These are phyloP conservation scores for Cupressus sempervirens DNA, from an alignment of 75 land plant species.

Conservation along the genomic window DNA sequence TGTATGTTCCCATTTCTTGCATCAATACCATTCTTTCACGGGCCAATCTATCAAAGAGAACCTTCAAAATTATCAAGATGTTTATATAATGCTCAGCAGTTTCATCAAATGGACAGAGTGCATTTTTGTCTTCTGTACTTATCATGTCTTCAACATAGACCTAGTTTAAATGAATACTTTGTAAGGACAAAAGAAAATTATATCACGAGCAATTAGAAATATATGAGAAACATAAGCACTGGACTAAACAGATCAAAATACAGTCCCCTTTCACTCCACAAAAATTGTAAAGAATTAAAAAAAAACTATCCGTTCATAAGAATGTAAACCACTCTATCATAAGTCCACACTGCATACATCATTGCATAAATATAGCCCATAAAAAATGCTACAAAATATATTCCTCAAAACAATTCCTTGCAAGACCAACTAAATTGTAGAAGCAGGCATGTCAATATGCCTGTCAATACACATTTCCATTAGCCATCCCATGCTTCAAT, in stretches of 20 bases:
- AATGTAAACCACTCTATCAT: neutral
- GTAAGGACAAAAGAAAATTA: neutral
- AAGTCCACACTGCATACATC: neutral
- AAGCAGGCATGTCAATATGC: neutral
- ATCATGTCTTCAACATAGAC: neutral
- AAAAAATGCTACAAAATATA: neutral
- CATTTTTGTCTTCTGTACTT: neutral
- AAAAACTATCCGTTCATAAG: neutral
- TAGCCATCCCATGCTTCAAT: neutral
- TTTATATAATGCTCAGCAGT: neutral
- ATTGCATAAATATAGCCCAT: neutral
- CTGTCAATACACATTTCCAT: neutral
- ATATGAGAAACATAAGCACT: neutral
- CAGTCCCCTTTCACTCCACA: neutral
- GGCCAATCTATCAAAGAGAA: neutral
- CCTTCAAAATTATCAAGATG: neutral
- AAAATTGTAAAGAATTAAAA: neutral
- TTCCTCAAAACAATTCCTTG: neutral
- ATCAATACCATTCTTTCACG: neutral
- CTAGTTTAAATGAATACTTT: neutral
- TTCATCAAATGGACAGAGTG: neutral
- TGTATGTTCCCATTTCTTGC: neutral
- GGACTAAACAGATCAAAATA: neutral
- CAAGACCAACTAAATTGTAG: neutral
- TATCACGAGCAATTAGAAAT: neutral